A percentile compares a stretch with the other conserved stretches of the same genome.
phyloP scores from a whole-genome alignment of 331 rosid genomes.

The Erythrophleum ivorense region DNA sequence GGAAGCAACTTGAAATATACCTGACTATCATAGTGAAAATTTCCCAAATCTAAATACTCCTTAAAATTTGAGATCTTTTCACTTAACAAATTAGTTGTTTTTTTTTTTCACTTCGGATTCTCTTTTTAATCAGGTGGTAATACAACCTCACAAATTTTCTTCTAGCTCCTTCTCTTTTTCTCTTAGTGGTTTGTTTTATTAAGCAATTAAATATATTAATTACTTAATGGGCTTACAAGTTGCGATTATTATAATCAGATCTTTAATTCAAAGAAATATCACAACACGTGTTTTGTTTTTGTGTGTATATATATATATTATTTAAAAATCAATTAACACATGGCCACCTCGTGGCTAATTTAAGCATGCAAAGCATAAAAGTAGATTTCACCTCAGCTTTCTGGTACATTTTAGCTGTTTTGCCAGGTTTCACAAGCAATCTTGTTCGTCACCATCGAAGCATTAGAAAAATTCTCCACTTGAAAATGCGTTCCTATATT shows the following conservation, averaged over 20 bases:
- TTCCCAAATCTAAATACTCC: too few relatives aligned
- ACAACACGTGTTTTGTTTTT: too few relatives aligned
- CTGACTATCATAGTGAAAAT: too few relatives aligned
- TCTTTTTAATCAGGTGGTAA: too few relatives aligned
- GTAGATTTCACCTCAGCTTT: neutral
- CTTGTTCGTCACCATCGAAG: neutral
- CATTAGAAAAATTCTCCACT: constrained; percentile 14
- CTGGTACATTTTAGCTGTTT: constrained; percentile 2
- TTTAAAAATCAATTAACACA: neutral
- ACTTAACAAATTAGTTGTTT: too few relatives aligned
- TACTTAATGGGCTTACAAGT: too few relatives aligned
- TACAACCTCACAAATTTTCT: neutral
- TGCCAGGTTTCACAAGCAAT: constrained; percentile 21
- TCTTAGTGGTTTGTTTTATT: neutral
- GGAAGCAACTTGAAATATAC: too few relatives aligned
- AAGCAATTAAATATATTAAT: too few relatives aligned
- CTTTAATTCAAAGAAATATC: too few relatives aligned
- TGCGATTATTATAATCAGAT: too few relatives aligned
- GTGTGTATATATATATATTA: neutral
- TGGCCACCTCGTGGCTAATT: constrained; percentile 2
- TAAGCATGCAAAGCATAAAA: neutral
- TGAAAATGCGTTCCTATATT: neutral
- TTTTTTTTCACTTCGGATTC: too few relatives aligned
- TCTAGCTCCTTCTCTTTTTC: neutral
- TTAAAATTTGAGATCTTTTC: too few relatives aligned